Evolutionary conservation across 371 early-diverging fungal species (phyloP), one percentile per base, ranked within the genome.

Genomic region (Syncephalastrum contaminatum): DNA sequence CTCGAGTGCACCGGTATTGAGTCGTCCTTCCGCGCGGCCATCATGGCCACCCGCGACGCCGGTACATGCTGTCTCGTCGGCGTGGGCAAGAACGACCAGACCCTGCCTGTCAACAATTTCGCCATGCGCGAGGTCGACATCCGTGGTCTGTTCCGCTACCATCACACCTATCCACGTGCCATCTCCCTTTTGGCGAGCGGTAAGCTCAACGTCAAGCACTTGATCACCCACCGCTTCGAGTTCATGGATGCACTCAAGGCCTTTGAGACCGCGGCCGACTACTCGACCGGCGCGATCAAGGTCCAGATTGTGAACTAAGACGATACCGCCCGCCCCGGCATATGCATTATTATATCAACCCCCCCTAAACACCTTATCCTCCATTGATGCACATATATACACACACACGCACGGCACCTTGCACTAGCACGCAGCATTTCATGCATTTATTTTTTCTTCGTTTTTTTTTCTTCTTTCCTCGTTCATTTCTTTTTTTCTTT

Each of bases 111-210:
- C 43, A 72, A 75, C 54, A 72, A 70, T 55, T 72, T 75, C 68
- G 76, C 76, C 16, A 75, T 70, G 73, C 68, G 73, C 30, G 76
- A 75, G 59, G 76, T 75, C 10, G 73, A 75, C 25, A 72, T 75
- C 50, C 53, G 64, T 36, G 76, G 76, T 41, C 54, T 72, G 2
- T 75, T 72, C 58, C 61, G 72, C 48, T 67, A 63, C 48, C 75
- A 75, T 48, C 75, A 75, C 54, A 75, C 75, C 25, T 75, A 72
- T 36, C 75, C 75, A 39, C 67, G 70, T 46, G 75, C 73, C 15
- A 67, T 75, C 30, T 52, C 67, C 47, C 50, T 75, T n/a, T 44
- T 75, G 24, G 59, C 70, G 4, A 67, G 72, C 44, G 70, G 70
- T 19, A 59, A 50, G 43, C 51, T 69, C 24, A 63, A 72, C 16